A percentile compares a stretch with the other conserved stretches of the same genome.
These are phyloP conservation scores for Marasmius sp. DNA, from an alignment of 1,284 basidiomycete species.

Conservation along the genomic window DNA sequence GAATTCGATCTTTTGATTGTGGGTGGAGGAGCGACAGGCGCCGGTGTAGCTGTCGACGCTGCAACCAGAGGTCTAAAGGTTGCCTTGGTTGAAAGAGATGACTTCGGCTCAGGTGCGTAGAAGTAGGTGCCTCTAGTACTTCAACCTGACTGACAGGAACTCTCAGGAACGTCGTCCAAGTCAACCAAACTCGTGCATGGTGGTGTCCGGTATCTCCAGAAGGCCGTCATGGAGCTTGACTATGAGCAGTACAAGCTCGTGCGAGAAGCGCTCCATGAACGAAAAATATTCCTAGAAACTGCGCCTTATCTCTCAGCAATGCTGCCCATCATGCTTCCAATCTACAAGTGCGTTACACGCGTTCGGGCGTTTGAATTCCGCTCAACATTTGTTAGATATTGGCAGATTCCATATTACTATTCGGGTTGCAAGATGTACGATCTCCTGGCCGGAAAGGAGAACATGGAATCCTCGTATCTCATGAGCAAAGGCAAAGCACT, in stretches of 20 bases:
- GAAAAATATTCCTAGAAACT: slow-evolving; percentile 91
- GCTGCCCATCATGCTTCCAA: slow-evolving; percentile 93
- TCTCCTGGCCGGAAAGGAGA: slow-evolving; percentile 91
- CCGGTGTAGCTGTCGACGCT: slow-evolving; percentile 93
- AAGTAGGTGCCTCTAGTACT: not conserved
- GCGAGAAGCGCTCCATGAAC: slow-evolving; percentile 89
- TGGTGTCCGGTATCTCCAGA: slow-evolving; percentile 96
- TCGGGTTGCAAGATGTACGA: slow-evolving; percentile 98
- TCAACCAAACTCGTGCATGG: slow-evolving; percentile 98
- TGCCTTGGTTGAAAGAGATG: slow-evolving; percentile 91
- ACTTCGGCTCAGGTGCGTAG: slow-evolving; percentile 79
- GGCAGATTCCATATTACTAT: slow-evolving; percentile 97
- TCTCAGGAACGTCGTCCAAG: slow-evolving; percentile 89
- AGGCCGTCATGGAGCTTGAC: slow-evolving; percentile 94
- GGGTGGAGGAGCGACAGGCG: slow-evolving; percentile 93
- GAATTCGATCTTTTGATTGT: slow-evolving; percentile 85
- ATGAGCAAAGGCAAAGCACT: slow-evolving; percentile 93
- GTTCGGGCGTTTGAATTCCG: not conserved
- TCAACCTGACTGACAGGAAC: not conserved
- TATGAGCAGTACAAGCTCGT: slow-evolving; percentile 98
- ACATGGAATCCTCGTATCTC: slow-evolving; percentile 95
- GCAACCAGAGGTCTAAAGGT: slow-evolving; percentile 91
- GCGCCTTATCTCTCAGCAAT: slow-evolving; percentile 92
- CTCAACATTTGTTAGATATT: slow-evolving; percentile 60
- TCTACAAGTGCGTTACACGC: slow-evolving; percentile 69